Conservation (phyloP, 805 yeast species). For the Lachancea quebecensis region DNA sequence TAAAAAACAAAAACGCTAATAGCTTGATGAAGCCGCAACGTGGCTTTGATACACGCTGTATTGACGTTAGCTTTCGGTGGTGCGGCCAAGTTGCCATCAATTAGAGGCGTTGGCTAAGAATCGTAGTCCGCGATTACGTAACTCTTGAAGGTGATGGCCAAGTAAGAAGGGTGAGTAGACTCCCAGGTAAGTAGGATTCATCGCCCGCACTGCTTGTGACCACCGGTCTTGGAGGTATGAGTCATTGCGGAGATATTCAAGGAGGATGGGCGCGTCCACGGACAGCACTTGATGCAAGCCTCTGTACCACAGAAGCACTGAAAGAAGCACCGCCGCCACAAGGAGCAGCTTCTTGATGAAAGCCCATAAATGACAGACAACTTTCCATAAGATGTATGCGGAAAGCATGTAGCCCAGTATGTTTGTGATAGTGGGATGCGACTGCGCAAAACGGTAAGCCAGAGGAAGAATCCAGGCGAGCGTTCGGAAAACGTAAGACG, state of each 20-base stretch:
- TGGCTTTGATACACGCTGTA: too few relatives aligned
- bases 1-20: too few relatives aligned
- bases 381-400: constrained; percentile 21
- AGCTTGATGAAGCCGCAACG: too few relatives aligned
- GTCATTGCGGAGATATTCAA: constrained; percentile 1
- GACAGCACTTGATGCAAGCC: constrained; percentile 18
- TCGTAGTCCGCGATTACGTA: not conserved
- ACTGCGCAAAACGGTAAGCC: constrained; percentile 18
- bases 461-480: constrained; percentile 12
- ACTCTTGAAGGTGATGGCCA: not conserved
- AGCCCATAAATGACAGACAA: constrained; percentile 27
- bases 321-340: constrained; percentile 13
- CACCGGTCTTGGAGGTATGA: not conserved
- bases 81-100: not conserved
- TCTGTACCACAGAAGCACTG: constrained; percentile 29
- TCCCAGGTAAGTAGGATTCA: not conserved
- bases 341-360: constrained; percentile 23
- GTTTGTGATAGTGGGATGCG: constrained; percentile 30
- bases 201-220: not conserved
- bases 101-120: not conserved
- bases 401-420: constrained; percentile 15
- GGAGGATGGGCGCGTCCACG: constrained; percentile 3
- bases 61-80: too few relatives aligned
- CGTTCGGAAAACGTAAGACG: not conserved
- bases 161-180: not conserved